A percentile compares a stretch with the other conserved stretches of the same genome.
Conservation (phyloP, 2,329 filamentous ascomycete species). For the Ophiosphaerella narmari region DNA sequence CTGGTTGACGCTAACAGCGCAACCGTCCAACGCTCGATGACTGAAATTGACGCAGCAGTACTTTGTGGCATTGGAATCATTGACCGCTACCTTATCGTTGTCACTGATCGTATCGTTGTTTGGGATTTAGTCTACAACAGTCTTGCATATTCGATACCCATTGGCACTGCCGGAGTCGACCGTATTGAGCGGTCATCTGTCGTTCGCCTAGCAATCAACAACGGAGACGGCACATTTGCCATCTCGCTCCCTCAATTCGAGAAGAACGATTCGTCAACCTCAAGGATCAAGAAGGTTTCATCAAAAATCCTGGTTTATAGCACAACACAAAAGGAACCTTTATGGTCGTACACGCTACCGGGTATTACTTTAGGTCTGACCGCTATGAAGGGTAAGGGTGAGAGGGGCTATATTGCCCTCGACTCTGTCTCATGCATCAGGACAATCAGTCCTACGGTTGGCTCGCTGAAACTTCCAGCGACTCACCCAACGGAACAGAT, state of each 20-base stretch:
- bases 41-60: slow-evolving; percentile 68
- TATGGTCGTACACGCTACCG: slow-evolving; percentile 61
- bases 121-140: slow-evolving; percentile 85
- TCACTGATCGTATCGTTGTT: slow-evolving; percentile 74
- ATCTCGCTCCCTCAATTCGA: slow-evolving; percentile 45
- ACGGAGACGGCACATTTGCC: slow-evolving; percentile 53
- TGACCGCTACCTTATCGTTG: slow-evolving; percentile 72
- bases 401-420: slow-evolving; percentile 74
- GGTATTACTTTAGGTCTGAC: slow-evolving; percentile 69
- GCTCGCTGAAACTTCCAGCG: slow-evolving; percentile 30
- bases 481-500: slow-evolving; percentile 41
- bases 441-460: slow-evolving; percentile 41
- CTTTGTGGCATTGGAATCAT: slow-evolving; percentile 73
- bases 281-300: slow-evolving; percentile 43
- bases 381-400: slow-evolving; percentile 57
- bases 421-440: slow-evolving; percentile 77
- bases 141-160: slow-evolving; percentile 67
- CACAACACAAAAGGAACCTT: slow-evolving; percentile 61
- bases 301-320: slow-evolving; percentile 68
- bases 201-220: slow-evolving; percentile 72
- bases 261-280: slow-evolving; percentile 34
- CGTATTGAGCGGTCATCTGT: slow-evolving; percentile 47
- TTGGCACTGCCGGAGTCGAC: slow-evolving; percentile 49
- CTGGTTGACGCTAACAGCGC: slow-evolving; percentile 76
- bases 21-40: slow-evolving; percentile 67